A percentile compares a stretch with the other conserved stretches of the same genome.
Evolutionary conservation across 306 rosid genomes (phyloP).

Genomic region (Sphenostylis stenocarpa): DNA sequence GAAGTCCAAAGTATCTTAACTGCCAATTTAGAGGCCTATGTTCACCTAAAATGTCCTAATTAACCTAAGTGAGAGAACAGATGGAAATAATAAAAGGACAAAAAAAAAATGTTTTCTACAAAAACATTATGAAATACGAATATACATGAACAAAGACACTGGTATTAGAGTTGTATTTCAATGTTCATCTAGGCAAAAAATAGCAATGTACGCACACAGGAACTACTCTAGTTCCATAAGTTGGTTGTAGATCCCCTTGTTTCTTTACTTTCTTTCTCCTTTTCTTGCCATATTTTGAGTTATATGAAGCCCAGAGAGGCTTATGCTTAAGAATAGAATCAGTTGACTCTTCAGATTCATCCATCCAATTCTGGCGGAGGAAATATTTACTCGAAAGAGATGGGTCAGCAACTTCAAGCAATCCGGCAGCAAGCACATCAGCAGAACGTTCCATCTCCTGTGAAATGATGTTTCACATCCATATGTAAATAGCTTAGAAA

Average conservation of each 20-base stretch:
- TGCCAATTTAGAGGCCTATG: conserved; percentile 9
- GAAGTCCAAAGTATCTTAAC: conserved; percentile 1
- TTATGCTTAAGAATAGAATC: conserved; percentile 93
- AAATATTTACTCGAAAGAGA: conserved; percentile 88
- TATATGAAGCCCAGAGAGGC: conserved; percentile 92
- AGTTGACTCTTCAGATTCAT: conserved; percentile 57
- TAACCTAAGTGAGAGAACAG: conserved; percentile 1
- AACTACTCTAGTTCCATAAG: conserved; percentile 95
- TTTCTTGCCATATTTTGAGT: conserved; percentile 59
- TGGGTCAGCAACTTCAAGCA: conserved; percentile 97
- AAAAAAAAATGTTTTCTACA: not conserved
- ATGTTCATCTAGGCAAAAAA: conserved; percentile 30
- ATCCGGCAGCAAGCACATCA: conserved; percentile 97
- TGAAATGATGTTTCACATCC: conserved; percentile 31
- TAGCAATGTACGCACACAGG: conserved; percentile 81
- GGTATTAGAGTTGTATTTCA: not conserved
- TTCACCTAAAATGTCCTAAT: conserved; percentile 3
- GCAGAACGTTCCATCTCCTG: conserved; percentile 99
- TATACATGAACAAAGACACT: conserved; percentile 2
- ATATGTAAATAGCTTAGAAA: conserved; percentile 5
- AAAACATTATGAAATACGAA: conserved; percentile 4
- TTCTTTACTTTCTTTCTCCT: conserved; percentile 56
- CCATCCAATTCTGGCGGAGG: conserved; percentile 87
- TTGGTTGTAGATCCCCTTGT: conserved; percentile 75
- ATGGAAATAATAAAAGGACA: conserved; percentile 17